phyloP scores from a whole-genome alignment of 2,329 filamentous ascomycete genomes.

The Colletotrichum shisoi region DNA sequence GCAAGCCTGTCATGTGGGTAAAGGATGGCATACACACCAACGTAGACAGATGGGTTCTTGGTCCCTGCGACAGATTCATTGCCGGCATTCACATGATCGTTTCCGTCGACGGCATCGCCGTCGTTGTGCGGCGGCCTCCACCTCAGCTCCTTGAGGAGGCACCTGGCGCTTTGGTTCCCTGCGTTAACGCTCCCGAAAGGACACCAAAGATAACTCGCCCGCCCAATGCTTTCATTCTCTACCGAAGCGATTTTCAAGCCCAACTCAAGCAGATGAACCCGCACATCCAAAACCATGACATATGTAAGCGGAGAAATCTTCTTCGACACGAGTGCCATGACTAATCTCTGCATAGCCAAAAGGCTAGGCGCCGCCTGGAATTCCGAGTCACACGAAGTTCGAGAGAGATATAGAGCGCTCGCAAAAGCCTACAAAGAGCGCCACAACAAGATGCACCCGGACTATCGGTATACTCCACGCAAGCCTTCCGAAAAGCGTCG shows the following conservation, averaged over 20 bases:
- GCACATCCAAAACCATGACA: slow-evolving; percentile 43
- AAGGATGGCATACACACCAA: slow-evolving; percentile 30
- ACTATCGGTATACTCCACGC: slow-evolving; percentile 53
- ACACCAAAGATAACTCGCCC: slow-evolving; percentile 42
- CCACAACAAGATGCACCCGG: slow-evolving; percentile 47
- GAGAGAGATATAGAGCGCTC: slow-evolving; percentile 31
- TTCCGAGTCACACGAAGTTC: slow-evolving; percentile 41
- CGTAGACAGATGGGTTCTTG: slow-evolving; percentile 35
- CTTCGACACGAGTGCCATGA: no score
- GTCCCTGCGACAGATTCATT: slow-evolving; percentile 27
- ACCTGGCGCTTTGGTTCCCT: background rate
- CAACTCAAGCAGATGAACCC: slow-evolving; percentile 42
- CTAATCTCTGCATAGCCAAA: slow-evolving; percentile 41
- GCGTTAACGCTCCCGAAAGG: slow-evolving; percentile 21
- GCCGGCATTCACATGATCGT: slow-evolving; percentile 32
- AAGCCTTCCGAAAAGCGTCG: slow-evolving; percentile 44
- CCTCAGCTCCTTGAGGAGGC: slow-evolving; percentile 20
- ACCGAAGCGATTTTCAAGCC: slow-evolving; percentile 45
- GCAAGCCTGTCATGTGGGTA: slow-evolving; percentile 33
- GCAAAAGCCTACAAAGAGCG: slow-evolving; percentile 42
- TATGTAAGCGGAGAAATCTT: slow-evolving; percentile 44
- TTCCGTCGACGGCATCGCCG: slow-evolving; percentile 28
- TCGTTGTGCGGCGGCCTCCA: slow-evolving; percentile 28
- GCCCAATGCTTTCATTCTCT: slow-evolving; percentile 49
- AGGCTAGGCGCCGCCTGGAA: slow-evolving; percentile 46